Base-by-base conservation (phyloP, 225 moss, liverwort and hornwort genomes). In the Pseudoscleropodium purum region DNA sequence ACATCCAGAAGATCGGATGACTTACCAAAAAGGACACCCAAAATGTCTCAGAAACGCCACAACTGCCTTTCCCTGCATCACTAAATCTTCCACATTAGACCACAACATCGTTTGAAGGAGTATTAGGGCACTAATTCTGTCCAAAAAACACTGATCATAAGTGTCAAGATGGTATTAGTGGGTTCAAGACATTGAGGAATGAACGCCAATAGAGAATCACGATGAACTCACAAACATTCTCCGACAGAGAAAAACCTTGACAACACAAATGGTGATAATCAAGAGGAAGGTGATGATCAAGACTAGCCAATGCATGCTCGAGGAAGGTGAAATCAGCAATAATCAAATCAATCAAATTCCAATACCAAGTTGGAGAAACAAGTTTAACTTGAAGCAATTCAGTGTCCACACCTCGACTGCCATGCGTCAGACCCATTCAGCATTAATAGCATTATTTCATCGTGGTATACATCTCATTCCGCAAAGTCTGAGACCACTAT, bases 41-140 rank as follows among this genome's bases (percentile, higher is more conserved):
- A 95, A 95, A 81, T 95, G 95, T 77, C 95, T 87, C 74, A 95
- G 81, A 76, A 95, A 95, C 59, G 95, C 95, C 41, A 95, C 95
- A 81, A 95, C 75, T 63, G 89, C 95, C 92, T 93, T 95, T 82
- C 95, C 95, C 95, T 95, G 88, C 91, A 92, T 24, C 83, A 49
- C 85, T 19, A 60, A 82, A 72, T 60, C 61, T 52, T 72, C 75
- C 83, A 31, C 36, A 72, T 90, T 7, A 93, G 30, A 68, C 52
- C 33, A 36, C 24, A 60, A 18, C 59, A 81, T 73, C 39, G 15
- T 62, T 62, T 37, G 15, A 66, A 70, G 21, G 60, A 57, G 31
- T 15, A 56, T 17, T 37, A 24, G 33, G 36, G 45, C 49, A 49
- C 57, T n/a, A 57, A 49, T 31, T 78, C 66, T 29, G 61, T n/a